Evolutionary conservation across 108 stramenopile genomes (phyloP).

Genomic region (Fistulifera pelliculosa): DNA sequence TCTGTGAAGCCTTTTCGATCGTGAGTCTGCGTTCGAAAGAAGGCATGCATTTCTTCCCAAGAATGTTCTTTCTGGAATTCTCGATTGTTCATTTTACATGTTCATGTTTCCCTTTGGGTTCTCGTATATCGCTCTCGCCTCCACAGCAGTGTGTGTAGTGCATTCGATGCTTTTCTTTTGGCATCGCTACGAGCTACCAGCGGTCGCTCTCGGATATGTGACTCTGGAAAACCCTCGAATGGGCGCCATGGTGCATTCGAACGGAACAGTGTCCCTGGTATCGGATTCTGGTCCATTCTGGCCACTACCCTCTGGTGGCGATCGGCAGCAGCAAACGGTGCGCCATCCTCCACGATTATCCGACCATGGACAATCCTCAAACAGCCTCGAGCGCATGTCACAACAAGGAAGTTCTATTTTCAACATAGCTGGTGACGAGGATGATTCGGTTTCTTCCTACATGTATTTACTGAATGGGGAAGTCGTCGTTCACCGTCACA

Average conservation of each 20-base stretch:
- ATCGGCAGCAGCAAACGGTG: background rate
- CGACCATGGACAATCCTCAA: background rate
- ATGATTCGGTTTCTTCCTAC: constrained; percentile 23
- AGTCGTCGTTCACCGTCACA: constrained; percentile 26
- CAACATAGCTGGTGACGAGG: constrained; percentile 6
- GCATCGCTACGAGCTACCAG: constrained; percentile 87
- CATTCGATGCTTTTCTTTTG: constrained; percentile 89
- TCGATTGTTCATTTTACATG: constrained; percentile 90
- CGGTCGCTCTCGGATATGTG: constrained; percentile 54
- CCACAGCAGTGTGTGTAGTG: constrained; percentile 61
- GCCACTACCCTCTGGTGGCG: background rate
- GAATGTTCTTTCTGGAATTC: constrained; percentile 82
- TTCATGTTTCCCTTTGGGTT: constrained; percentile 89
- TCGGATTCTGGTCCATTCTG: background rate
- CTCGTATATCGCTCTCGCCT: constrained; percentile 69
- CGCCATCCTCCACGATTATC: background rate
- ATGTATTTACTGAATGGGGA: constrained; percentile 39
- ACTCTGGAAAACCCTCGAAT: constrained; percentile 52
- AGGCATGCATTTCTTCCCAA: constrained; percentile 82
- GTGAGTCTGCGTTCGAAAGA: constrained; percentile 52
- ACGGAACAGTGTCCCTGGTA: background rate
- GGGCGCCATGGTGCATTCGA: background rate
- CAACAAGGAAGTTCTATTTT: background rate
- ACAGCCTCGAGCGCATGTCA: background rate
- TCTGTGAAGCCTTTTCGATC: constrained; percentile 88